phyloP scores from a whole-genome alignment of 305 asterid genomes.

The Withania somnifera region DNA sequence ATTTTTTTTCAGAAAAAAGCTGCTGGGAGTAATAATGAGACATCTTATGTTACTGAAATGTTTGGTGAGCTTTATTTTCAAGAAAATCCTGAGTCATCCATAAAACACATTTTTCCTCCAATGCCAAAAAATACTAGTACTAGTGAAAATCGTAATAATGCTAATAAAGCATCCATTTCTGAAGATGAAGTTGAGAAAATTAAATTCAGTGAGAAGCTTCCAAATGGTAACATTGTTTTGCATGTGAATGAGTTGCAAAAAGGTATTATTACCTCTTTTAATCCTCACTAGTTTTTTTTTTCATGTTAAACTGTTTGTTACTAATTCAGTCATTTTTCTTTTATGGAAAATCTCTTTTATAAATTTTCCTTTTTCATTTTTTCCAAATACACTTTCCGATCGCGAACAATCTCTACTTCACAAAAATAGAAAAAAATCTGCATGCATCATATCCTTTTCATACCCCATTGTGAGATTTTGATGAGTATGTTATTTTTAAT shows the following conservation, averaged over 20 bases:
- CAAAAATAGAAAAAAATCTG: no score
- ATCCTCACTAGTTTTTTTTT: no score
- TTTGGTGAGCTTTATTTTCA: conserved; percentile 12
- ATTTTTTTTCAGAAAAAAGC: neutral
- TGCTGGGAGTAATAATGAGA: neutral
- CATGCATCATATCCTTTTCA: neutral
- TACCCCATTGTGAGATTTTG: neutral
- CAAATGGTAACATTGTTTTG: neutral
- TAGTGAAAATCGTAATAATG: neutral
- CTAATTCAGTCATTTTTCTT: neutral
- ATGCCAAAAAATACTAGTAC: neutral
- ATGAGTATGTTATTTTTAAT: neutral
- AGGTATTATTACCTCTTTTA: neutral
- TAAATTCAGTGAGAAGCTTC: neutral
- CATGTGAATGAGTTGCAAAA: neutral
- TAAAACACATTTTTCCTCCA: neutral
- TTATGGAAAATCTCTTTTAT: neutral
- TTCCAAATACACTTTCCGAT: neutral
- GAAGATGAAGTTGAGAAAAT: neutral
- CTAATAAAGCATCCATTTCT: neutral
- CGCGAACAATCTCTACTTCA: neutral
- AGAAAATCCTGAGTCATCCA: neutral
- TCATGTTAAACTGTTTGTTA: neutral
- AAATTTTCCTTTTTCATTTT: neutral
- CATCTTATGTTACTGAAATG: neutral